Conservation (phyloP, 805 yeast species). For the Starmerella sp. region DNA sequence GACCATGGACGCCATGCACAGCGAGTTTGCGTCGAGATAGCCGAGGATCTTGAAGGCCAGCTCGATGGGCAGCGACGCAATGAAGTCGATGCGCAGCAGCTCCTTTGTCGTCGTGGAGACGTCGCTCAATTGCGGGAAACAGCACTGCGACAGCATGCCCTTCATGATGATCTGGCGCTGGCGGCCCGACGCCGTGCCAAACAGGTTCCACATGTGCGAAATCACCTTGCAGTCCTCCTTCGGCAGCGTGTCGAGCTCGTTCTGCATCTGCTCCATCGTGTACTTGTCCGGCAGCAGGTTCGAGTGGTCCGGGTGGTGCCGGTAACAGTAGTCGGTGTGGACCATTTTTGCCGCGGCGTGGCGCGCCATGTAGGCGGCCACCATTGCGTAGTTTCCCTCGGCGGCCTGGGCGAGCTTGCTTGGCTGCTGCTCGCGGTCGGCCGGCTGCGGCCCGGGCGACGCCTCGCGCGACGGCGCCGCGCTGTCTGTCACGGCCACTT, state of each 20-base stretch:
- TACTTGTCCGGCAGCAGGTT: conserved; percentile 36
- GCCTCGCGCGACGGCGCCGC: neutral
- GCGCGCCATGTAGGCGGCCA: conserved; percentile 18
- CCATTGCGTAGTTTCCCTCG: conserved; percentile 11
- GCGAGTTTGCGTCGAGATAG: conserved; percentile 83
- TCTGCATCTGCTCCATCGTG: conserved; percentile 56
- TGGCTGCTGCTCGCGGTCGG: neutral
- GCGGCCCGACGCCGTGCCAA: conserved; percentile 58
- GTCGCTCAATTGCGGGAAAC: conserved; percentile 88
- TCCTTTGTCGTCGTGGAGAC: conserved; percentile 68
- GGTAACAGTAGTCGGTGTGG: conserved; percentile 51
- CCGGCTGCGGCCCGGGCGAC: too few species aligned
- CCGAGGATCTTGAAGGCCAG: conserved; percentile 73
- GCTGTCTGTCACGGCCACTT: neutral
- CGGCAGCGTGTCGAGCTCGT: conserved; percentile 34
- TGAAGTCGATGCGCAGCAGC: conserved; percentile 78
- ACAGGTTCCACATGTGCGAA: conserved; percentile 72
- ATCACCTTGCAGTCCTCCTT: conserved; percentile 68
- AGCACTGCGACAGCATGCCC: conserved; percentile 79
- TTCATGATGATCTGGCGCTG: conserved; percentile 67
- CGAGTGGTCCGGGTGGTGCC: conserved; percentile 62
- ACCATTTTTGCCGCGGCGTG: conserved; percentile 14
- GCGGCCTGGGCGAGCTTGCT: conserved; percentile 13
- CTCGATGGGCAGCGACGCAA: conserved; percentile 75
- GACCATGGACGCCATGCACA: conserved; percentile 90